Conservation (phyloP, 106 monocot species). For the Gastrodia elata region DNA sequence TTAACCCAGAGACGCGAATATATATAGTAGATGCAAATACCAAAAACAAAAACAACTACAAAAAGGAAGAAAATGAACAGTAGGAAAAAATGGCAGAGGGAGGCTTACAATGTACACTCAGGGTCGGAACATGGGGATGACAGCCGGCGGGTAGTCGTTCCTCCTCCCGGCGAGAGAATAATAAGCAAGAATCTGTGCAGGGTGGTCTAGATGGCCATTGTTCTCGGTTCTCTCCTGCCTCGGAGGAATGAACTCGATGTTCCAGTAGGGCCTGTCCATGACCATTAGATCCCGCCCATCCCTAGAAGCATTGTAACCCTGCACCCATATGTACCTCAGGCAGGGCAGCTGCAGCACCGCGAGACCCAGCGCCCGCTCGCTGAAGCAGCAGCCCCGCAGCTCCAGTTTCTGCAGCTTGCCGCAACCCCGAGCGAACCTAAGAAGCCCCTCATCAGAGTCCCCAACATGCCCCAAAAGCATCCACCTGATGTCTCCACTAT, state of each 20-base stretch:
- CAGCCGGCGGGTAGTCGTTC: slow-evolving; percentile 44
- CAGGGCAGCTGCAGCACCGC: slow-evolving; percentile 45
- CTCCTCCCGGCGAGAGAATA: slow-evolving; percentile 86
- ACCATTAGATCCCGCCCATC: slow-evolving; percentile 40
- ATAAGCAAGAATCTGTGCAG: slow-evolving; percentile 82
- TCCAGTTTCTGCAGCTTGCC: slow-evolving; percentile 72
- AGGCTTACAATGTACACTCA: slow-evolving; percentile 17
- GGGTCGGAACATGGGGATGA: slow-evolving; percentile 45
- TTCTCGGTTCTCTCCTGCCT: slow-evolving; percentile 11
- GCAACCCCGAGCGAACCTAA: slow-evolving; percentile 59
- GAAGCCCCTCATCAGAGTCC: slow-evolving; percentile 56
- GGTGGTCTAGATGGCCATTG: slow-evolving; percentile 23
- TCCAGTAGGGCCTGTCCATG: slow-evolving; percentile 82
- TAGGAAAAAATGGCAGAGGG: not conserved
- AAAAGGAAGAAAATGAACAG: not conserved
- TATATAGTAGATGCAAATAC: too few species aligned
- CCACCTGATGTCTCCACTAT: slow-evolving; percentile 52
- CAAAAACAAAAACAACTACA: not conserved
- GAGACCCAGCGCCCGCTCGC: slow-evolving; percentile 58
- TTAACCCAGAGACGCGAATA: slow-evolving; percentile 1
- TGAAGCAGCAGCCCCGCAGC: slow-evolving; percentile 76
- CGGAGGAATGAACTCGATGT: slow-evolving; percentile 78
- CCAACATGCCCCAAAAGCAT: slow-evolving; percentile 79
- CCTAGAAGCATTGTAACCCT: slow-evolving; percentile 62
- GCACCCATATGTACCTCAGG: slow-evolving; percentile 78